These are phyloP conservation scores for Alternaria novae-zelandiae DNA, from an alignment of 2,329 filamentous ascomycete genomes.

Conservation along the genomic window DNA sequence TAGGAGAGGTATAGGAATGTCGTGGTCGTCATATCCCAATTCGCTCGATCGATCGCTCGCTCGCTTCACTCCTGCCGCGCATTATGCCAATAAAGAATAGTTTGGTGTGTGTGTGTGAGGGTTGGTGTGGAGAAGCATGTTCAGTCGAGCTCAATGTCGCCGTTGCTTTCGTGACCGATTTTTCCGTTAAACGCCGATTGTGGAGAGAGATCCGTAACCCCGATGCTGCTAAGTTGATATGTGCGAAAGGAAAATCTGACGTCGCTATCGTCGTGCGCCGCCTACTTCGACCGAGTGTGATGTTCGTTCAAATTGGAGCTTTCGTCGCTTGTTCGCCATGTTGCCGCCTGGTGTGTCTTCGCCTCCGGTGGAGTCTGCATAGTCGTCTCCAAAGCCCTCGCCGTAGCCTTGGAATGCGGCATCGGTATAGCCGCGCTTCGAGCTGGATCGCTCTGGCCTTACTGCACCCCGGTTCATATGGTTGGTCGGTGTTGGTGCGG, in stretches of 20 bases:
- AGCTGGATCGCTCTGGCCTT: conserved; percentile 69
- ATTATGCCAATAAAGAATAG: conserved; percentile 16
- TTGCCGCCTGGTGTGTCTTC: conserved; percentile 62
- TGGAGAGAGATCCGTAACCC: conserved; percentile 8
- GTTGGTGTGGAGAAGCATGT: background rate
- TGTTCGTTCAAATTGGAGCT: conserved; percentile 43
- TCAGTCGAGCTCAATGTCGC: background rate
- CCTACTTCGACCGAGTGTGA: conserved; percentile 46
- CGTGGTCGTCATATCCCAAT: conserved; percentile 12
- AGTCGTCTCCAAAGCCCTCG: conserved; percentile 74
- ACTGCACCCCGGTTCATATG: conserved; percentile 52
- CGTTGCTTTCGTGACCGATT: conserved; percentile 13
- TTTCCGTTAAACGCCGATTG: conserved; percentile 13
- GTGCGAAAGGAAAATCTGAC: conserved; percentile 13
- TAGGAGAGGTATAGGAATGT: conserved; percentile 15
- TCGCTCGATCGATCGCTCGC: conserved; percentile 3
- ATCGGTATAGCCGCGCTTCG: conserved; percentile 79
- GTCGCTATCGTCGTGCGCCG: conserved; percentile 41
- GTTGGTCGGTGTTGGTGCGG: conserved; percentile 43
- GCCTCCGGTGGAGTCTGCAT: conserved; percentile 72
- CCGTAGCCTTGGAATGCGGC: conserved; percentile 76
- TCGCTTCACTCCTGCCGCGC: conserved; percentile 8
- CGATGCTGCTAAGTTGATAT: conserved; percentile 17
- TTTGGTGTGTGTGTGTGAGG: background rate
- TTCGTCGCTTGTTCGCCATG: conserved; percentile 41